Conservation (phyloP, 352 stramenopile genomes). For the Pythium utonaiense region DNA sequence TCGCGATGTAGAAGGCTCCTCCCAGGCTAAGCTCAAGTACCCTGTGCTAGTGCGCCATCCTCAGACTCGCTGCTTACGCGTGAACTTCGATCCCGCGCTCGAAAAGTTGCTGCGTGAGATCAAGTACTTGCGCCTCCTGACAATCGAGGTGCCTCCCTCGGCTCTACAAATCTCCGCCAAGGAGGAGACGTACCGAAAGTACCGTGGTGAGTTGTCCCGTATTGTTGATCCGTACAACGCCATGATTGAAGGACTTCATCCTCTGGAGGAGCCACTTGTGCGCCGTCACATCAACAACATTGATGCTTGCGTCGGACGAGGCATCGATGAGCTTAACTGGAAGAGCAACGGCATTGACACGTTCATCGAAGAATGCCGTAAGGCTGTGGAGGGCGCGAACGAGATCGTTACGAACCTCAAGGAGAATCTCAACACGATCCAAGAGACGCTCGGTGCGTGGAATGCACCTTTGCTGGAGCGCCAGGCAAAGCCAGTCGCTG, state of each 20-base stretch:
- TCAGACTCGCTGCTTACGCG: conserved; percentile 89
- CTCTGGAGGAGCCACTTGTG: conserved; percentile 95
- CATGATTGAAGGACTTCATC: conserved; percentile 95
- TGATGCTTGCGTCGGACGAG: conserved; percentile 90
- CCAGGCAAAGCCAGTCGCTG: conserved; percentile 94
- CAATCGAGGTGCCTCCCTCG: conserved; percentile 92
- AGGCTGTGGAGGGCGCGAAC: conserved; percentile 84
- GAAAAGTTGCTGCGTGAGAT: conserved; percentile 97
- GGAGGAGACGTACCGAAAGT: conserved; percentile 95
- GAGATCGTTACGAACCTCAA: conserved; percentile 96
- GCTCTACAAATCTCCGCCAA: conserved; percentile 95
- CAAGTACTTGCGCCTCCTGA: conserved; percentile 96
- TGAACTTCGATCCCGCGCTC: conserved; percentile 98
- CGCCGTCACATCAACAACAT: conserved; percentile 96
- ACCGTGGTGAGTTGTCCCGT: conserved; percentile 95
- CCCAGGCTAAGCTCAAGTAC: conserved; percentile 94
- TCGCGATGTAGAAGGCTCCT: conserved; percentile 93
- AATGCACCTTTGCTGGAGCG: conserved; percentile 92
- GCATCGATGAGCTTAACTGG: conserved; percentile 96
- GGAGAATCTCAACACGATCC: conserved; percentile 94
- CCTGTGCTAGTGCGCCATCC: conserved; percentile 89
- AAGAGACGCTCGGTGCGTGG: conserved; percentile 92
- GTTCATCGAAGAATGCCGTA: conserved; percentile 93
- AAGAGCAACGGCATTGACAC: conserved; percentile 89
- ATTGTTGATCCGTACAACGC: conserved; percentile 98